Evolutionary conservation across 768 basidiomycete genomes (phyloP), one percentile per base, ranked within the genome.

Genomic region (Chlorophyllum brunneum): DNA sequence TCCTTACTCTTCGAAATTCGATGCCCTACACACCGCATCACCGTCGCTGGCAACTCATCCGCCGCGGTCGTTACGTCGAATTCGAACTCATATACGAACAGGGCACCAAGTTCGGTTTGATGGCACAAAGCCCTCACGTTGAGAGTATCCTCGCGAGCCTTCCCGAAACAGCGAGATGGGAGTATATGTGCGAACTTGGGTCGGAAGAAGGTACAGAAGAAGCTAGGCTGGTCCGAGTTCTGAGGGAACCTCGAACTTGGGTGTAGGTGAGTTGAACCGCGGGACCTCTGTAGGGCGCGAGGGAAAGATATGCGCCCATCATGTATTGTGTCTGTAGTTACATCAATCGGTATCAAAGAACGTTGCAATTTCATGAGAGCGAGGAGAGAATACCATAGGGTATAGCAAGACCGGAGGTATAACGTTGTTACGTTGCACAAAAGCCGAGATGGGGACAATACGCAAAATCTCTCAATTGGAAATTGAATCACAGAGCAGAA

Each of bases 31-130:
- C 81, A 4, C 84, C 86, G 3, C 70, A 76, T 27, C 74, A 91
- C 55, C 80, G 93, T 42, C 77, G 95, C 43, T 99, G 97, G 97
- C 95, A 98, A 67, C 80, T 95, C 49, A 61, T 99, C 24, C 78
- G 97, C 36, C 75, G 95, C 22, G 95, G 95, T 1, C 78, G 95
- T 56, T 95, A 98, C 63, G 95, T 95, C 46, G 95, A 99, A 67
- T 99, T 94, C 70, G 94, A 94, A 66, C 67, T 95, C 56, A 83
- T 93, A 9, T 83, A 86, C 57, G 92, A 94, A 61, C 76, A 92
- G 39, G 92, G 92, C 1, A 94, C 92, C 20, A 92, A 88, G 64
- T 95, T 92, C 59, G 91, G 90, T 5, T 70, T 92, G 55, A 81
- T 79, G 70, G 90, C 88, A 2, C 92, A 90, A 22, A 88, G 89